Conservation (phyloP, 164 flowering plant genomes). For the Vitis cinerea region DNA sequence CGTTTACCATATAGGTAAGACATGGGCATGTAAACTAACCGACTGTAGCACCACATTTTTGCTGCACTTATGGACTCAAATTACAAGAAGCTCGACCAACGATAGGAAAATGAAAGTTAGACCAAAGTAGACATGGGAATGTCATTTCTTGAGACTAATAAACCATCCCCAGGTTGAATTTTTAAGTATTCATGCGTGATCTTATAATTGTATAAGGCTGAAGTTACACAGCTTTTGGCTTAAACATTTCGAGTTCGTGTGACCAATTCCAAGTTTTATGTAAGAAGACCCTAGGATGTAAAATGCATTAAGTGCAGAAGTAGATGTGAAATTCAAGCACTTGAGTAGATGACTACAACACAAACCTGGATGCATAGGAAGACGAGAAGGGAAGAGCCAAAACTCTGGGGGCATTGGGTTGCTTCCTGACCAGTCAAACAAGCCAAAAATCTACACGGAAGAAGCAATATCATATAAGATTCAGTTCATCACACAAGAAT, state of each 20-base stretch:
- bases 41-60: slow-evolving; percentile 48
- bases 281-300: too few relatives aligned
- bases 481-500: too few relatives aligned
- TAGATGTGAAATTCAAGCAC: neutral
- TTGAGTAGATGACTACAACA: neutral
- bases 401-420: slow-evolving; percentile 35
- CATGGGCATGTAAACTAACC: slow-evolving; percentile 47
- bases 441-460: slow-evolving; percentile 26
- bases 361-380: slow-evolving; percentile 20
- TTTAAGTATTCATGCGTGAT: too few relatives aligned
- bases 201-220: too few relatives aligned
- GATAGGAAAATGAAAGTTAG: neutral
- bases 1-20: slow-evolving; percentile 44
- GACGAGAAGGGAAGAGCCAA: slow-evolving; percentile 23
- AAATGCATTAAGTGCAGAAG: too few relatives aligned
- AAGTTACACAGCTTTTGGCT: too few relatives aligned
- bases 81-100: neutral
- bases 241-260: too few relatives aligned
- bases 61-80: slow-evolving; percentile 23
- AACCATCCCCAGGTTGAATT: too few relatives aligned
- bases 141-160: too few relatives aligned
- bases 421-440: slow-evolving; percentile 28
- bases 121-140: too few relatives aligned
- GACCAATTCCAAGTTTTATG: too few relatives aligned
- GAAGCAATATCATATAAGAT: too few relatives aligned